Percentiles rank a stretch among this genome's conserved stretches.
Conservation (phyloP, 2,329 filamentous ascomycete species). For the Cladophialophora carrionii region DNA sequence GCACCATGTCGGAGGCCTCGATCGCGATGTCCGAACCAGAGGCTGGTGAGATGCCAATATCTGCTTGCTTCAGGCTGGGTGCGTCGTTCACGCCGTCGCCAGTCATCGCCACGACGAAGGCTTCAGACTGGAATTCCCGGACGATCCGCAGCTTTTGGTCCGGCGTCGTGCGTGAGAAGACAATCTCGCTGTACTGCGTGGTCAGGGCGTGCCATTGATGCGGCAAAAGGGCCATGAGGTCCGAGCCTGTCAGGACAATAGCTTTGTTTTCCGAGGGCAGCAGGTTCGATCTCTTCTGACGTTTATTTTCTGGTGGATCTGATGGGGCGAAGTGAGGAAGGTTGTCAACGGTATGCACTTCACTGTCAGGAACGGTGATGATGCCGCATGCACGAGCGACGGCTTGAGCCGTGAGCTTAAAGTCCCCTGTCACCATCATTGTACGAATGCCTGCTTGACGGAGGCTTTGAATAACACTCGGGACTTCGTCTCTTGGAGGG, state of each 20-base stretch:
- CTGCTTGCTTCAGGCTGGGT: conserved; percentile 61
- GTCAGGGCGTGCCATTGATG: conserved; percentile 68
- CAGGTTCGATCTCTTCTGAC: conserved; percentile 17
- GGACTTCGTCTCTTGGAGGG: conserved; percentile 63
- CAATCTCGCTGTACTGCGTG: conserved; percentile 68
- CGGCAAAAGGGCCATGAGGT: conserved; percentile 68
- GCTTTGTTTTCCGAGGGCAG: conserved; percentile 47
- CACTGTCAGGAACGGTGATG: conserved; percentile 53
- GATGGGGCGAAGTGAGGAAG: conserved; percentile 48
- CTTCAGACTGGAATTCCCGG: conserved; percentile 68
- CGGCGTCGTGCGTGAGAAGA: conserved; percentile 75
- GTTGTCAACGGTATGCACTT: conserved; percentile 58
- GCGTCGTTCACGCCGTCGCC: conserved; percentile 56
- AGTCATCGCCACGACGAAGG: conserved; percentile 60
- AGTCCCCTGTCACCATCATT: conserved; percentile 82
- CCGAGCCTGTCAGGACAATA: conserved; percentile 67
- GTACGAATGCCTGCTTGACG: conserved; percentile 73
- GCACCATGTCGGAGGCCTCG: conserved; percentile 64
- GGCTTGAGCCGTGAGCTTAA: conserved; percentile 71
- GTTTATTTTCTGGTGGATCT: conserved; percentile 29
- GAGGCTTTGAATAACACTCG: conserved; percentile 63
- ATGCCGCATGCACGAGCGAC: conserved; percentile 75
- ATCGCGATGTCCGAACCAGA: conserved; percentile 64
- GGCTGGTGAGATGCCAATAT: conserved; percentile 63
- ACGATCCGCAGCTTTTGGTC: conserved; percentile 81